Evolutionary conservation across 257 asterid genomes (phyloP).

Genomic region (Cruciata laevipes): DNA sequence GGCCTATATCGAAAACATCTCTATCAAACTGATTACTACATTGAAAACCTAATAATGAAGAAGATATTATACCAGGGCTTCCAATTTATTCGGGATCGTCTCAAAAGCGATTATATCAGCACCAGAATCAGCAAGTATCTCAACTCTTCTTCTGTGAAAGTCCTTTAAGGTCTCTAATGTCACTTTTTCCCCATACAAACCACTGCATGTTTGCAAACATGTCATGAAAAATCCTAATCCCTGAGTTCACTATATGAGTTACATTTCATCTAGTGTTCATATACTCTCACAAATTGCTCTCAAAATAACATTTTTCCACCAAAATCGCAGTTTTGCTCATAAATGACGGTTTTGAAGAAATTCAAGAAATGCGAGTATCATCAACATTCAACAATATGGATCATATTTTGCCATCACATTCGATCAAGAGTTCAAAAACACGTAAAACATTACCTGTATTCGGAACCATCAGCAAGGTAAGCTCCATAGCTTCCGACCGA

Average conservation of each 20-base stretch:
- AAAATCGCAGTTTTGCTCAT: too few species aligned
- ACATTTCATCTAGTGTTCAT: neutral
- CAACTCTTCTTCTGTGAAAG: constrained; percentile 77
- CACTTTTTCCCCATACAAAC: constrained; percentile 54
- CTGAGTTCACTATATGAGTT: too few species aligned
- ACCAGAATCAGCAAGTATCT: constrained; percentile 67
- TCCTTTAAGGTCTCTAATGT: constrained; percentile 49
- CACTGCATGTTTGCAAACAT: constrained; percentile 32
- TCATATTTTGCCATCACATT: neutral
- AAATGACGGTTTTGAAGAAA: too few species aligned
- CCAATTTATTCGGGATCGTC: constrained; percentile 75
- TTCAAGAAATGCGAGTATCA: too few species aligned
- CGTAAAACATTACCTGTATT: constrained; percentile 43
- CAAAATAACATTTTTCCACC: neutral
- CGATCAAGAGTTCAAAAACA: neutral
- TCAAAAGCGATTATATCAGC: constrained; percentile 83
- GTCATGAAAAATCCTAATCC: neutral
- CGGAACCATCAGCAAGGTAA: constrained; percentile 80
- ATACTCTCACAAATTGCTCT: neutral
- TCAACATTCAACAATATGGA: too few species aligned
- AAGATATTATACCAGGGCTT: constrained; percentile 53
- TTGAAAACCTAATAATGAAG: neutral
- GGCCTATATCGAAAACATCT: constrained; percentile 32
- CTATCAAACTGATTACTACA: neutral
- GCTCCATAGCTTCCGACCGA: constrained; percentile 93